Evolutionary conservation across 202 grass and related monocot genomes (phyloP).

Genomic region (Zizania palustris): DNA sequence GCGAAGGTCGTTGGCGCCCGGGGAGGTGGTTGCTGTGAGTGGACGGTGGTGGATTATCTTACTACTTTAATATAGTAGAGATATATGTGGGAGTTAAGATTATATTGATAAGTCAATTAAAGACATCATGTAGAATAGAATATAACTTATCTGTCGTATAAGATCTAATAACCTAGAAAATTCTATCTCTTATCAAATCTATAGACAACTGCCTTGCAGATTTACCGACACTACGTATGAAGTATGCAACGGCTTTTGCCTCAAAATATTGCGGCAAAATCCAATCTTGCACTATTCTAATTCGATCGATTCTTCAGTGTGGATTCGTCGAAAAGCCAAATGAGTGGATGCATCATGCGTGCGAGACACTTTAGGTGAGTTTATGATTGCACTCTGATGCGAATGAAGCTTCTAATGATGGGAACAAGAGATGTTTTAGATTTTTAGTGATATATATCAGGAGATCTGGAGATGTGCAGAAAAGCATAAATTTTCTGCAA

Average conservation of each 20-base stretch:
- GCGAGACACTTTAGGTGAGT: constrained; percentile 48
- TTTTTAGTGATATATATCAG: constrained; percentile 14
- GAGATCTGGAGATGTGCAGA: constrained; percentile 37
- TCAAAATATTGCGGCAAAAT: constrained; percentile 52
- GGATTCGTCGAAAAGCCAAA: constrained; percentile 46
- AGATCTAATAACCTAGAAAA: too few relatives aligned
- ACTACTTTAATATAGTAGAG: too few relatives aligned
- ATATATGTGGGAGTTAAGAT: too few relatives aligned
- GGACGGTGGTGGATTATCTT: too few relatives aligned
- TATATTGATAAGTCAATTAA: too few relatives aligned
- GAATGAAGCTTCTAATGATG: constrained; percentile 61
- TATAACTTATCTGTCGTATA: too few relatives aligned
- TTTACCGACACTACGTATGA: background rate
- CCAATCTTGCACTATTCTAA: constrained; percentile 48
- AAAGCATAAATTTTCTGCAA: constrained; percentile 16
- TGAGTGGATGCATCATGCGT: constrained; percentile 58
- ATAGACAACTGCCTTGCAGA: too few relatives aligned
- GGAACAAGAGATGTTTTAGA: constrained; percentile 45
- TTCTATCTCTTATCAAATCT: too few relatives aligned
- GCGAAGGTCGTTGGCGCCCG: too few relatives aligned
- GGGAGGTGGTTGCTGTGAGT: too few relatives aligned
- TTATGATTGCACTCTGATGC: constrained; percentile 60
- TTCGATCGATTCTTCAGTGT: constrained; percentile 47
- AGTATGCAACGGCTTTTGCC: constrained; percentile 35
- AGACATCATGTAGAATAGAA: too few relatives aligned